These are phyloP conservation scores for Debaryomyces sp. DNA, from an alignment of 1,139 yeast species.

Conservation along the genomic window DNA sequence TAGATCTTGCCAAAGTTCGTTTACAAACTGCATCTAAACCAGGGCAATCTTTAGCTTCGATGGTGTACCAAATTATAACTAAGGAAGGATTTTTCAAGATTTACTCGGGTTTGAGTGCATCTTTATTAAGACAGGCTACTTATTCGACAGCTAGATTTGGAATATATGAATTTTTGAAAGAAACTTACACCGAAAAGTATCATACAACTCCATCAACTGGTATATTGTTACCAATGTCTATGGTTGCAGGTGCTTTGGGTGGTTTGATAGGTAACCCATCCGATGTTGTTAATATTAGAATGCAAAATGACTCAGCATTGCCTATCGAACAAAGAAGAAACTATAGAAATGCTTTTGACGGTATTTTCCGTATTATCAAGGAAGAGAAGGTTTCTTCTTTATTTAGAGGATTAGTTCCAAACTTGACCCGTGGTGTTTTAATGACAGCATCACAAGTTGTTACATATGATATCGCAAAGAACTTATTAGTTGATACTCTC, in stretches of 20 bases:
- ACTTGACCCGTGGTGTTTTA: conserved; percentile 75
- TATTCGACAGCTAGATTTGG: conserved; percentile 88
- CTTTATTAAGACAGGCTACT: conserved; percentile 82
- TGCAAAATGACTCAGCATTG: conserved; percentile 84
- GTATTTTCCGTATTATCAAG: conserved; percentile 58
- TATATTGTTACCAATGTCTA: conserved; percentile 70
- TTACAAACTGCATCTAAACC: conserved; percentile 72
- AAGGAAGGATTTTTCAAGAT: conserved; percentile 70
- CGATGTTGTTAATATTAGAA: conserved; percentile 84
- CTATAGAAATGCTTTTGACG: conserved; percentile 79
- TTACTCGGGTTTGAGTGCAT: conserved; percentile 81
- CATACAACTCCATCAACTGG: conserved; percentile 35
- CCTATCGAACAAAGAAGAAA: conserved; percentile 69
- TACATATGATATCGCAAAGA: conserved; percentile 79
- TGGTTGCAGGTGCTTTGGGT: conserved; percentile 82
- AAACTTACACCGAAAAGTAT: conserved; percentile 42
- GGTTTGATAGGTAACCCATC: conserved; percentile 88
- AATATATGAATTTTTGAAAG: conserved; percentile 75
- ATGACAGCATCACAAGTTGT: conserved; percentile 95
- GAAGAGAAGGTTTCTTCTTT: conserved; percentile 66
- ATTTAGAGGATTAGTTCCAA: conserved; percentile 77
- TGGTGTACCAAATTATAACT: conserved; percentile 60
- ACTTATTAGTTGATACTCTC: conserved; percentile 52
- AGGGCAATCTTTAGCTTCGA: conserved; percentile 60
- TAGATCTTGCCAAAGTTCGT: conserved; percentile 83